Evolutionary conservation across 1,284 basidiomycete genomes (phyloP).

Genomic region (Trametes hirsuta): DNA sequence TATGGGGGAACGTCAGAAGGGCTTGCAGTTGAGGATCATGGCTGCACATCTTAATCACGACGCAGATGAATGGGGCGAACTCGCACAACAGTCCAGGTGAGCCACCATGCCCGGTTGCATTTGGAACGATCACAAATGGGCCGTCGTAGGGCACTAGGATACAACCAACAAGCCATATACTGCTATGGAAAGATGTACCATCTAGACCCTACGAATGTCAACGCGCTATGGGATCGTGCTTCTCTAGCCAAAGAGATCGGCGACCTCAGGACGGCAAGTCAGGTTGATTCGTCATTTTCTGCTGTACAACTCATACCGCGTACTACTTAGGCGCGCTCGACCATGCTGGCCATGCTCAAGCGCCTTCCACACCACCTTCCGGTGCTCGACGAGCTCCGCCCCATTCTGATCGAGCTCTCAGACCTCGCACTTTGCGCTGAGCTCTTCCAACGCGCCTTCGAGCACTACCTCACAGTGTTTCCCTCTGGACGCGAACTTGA

Average conservation of each 20-base stretch:
- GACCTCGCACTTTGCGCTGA: slow-evolving; percentile 67
- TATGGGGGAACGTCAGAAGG: slow-evolving; percentile 67
- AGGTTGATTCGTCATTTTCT: neutral
- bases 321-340: slow-evolving; percentile 66
- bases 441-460: slow-evolving; percentile 66
- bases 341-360: slow-evolving; percentile 77
- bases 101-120: slow-evolving; percentile 10
- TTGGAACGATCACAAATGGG: neutral
- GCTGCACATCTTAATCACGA: slow-evolving; percentile 88
- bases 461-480: slow-evolving; percentile 46
- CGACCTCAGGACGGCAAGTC: slow-evolving; percentile 64
- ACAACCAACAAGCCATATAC: slow-evolving; percentile 87
- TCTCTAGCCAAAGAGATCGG: slow-evolving; percentile 79
- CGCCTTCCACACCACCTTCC: slow-evolving; percentile 81
- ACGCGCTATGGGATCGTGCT: slow-evolving; percentile 91
- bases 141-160: slow-evolving; percentile 60
- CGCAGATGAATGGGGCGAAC: slow-evolving; percentile 84
- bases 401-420: slow-evolving; percentile 73
- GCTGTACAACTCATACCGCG: neutral
- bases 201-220: slow-evolving; percentile 80
- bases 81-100: slow-evolving; percentile 78
- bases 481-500: slow-evolving; percentile 38
- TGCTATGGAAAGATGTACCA: slow-evolving; percentile 87
- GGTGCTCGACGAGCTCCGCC: slow-evolving; percentile 80
- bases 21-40: slow-evolving; percentile 86